Evolutionary conservation across 352 stramenopile species (phyloP).

Genomic region (Pythium rhizo-oryzae): DNA sequence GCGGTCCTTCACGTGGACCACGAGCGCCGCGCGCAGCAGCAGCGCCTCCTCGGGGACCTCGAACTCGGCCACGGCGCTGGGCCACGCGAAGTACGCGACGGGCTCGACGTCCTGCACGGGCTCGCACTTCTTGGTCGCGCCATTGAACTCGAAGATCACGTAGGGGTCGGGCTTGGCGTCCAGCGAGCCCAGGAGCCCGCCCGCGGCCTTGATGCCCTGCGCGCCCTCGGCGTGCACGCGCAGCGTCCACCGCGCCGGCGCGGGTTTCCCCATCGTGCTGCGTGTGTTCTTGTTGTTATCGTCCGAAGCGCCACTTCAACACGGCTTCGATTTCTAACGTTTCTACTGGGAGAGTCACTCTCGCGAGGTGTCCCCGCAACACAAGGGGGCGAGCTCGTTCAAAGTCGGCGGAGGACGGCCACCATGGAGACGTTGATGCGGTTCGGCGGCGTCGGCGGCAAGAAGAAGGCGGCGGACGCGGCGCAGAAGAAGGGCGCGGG

Average conservation of each 20-base stretch:
- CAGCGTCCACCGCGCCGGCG: conserved; percentile 29
- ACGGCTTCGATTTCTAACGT: conserved; percentile 10
- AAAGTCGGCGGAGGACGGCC: background rate
- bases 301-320: background rate
- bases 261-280: conserved; percentile 20
- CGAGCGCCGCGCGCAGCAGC: conserved; percentile 24
- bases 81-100: conserved; percentile 49
- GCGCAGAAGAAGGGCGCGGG: conserved; percentile 8
- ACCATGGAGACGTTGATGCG: conserved; percentile 31
- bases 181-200: conserved; percentile 31
- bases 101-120: conserved; percentile 47
- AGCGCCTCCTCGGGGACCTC: conserved; percentile 24
- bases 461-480: conserved; percentile 28
- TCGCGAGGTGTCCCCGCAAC: background rate
- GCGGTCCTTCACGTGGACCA: conserved; percentile 53
- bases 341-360: conserved; percentile 22
- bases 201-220: conserved; percentile 33
- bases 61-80: conserved; percentile 44
- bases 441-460: conserved; percentile 29
- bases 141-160: conserved; percentile 39
- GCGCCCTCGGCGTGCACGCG: conserved; percentile 44
- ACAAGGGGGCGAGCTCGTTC: background rate
- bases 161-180: conserved; percentile 55
- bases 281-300: background rate
- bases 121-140: conserved; percentile 33